Conservation (phyloP, 305 asterid genomes). For the Fraxinus sp. region DNA sequence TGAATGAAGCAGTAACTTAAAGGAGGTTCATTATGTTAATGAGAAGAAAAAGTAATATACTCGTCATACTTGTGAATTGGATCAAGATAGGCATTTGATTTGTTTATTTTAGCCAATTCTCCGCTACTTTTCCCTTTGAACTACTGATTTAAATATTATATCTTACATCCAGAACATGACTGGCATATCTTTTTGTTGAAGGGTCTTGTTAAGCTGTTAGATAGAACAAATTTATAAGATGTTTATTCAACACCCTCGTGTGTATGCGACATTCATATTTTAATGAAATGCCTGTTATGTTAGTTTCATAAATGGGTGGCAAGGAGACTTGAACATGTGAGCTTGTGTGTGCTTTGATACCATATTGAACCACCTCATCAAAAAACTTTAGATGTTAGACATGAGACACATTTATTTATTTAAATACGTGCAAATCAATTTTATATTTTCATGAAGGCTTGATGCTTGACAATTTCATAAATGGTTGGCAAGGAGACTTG, state of each 20-base stretch:
- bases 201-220: neutral
- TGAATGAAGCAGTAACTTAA: neutral
- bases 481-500: neutral
- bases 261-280: neutral
- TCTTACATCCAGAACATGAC: neutral
- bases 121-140: neutral
- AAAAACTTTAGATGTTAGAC: neutral
- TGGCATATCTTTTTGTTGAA: neutral
- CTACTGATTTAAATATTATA: neutral
- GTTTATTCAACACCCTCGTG: neutral
- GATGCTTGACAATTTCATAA: neutral
- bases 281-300: neutral
- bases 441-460: neutral
- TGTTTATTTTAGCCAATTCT: neutral
- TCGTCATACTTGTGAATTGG: neutral
- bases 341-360: neutral
- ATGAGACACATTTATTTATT: neutral
- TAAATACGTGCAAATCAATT: neutral
- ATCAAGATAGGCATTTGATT: neutral
- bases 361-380: neutral
- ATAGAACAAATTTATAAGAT: no score
- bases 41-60: neutral
- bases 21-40: neutral
- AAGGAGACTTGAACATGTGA: neutral
- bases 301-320: neutral